Evolutionary conservation across 257 asterid genomes (phyloP).

Genomic region (Parsonsia alboflavescens): DNA sequence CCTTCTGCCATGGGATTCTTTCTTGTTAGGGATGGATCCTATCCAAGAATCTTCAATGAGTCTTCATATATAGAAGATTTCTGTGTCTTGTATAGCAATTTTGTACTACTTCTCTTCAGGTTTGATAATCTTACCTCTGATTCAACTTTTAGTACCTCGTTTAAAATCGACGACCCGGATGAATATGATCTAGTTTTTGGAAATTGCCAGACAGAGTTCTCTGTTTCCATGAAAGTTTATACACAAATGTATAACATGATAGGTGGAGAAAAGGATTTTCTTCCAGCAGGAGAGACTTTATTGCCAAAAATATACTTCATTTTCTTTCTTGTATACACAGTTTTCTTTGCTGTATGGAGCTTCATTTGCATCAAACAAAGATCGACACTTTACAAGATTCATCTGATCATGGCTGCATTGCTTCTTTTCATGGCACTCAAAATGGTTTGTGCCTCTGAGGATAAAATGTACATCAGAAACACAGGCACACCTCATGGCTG

Average conservation of each 20-base stretch:
- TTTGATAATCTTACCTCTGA: conserved; percentile 22
- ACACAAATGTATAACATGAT: conserved; percentile 28
- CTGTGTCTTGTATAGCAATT: conserved; percentile 26
- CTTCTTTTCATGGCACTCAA: conserved; percentile 32
- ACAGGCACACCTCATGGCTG: conserved; percentile 41
- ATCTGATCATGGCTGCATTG: conserved; percentile 27
- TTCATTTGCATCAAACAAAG: conserved; percentile 18
- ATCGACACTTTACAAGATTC: conserved; percentile 25
- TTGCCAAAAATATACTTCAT: conserved; percentile 23
- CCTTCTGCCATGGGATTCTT: conserved; percentile 33
- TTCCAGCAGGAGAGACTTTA: conserved; percentile 26
- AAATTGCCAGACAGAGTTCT: conserved; percentile 24
- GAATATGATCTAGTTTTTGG: conserved; percentile 30
- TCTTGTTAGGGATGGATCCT: conserved; percentile 24
- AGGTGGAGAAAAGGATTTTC: conserved; percentile 23
- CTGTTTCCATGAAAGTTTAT: conserved; percentile 26
- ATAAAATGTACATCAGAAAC: conserved; percentile 27
- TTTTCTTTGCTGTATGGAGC: conserved; percentile 20
- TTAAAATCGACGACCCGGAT: conserved; percentile 14
- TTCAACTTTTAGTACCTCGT: conserved; percentile 16
- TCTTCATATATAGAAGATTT: conserved; percentile 22
- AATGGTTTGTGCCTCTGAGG: conserved; percentile 33
- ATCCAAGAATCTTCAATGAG: conserved; percentile 25
- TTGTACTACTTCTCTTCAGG: conserved; percentile 17
- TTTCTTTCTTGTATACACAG: conserved; percentile 14